Evolutionary conservation across 179 eudicot genomes (phyloP).

Genomic region (Patellifolia procumbens): DNA sequence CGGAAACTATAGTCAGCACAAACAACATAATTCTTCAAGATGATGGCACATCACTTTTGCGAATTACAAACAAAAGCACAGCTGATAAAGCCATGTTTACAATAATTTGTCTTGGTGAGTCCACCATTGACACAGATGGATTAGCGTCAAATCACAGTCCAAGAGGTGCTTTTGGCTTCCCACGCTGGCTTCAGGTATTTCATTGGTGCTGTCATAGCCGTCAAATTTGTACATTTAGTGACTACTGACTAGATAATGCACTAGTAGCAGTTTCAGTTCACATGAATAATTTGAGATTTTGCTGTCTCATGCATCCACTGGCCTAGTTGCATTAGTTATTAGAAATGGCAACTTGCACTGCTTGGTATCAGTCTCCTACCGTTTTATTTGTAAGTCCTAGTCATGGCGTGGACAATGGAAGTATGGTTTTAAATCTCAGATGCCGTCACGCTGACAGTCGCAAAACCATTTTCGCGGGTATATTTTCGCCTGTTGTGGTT

Average conservation of each 20-base stretch:
- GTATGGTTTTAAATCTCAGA: too few relatives aligned
- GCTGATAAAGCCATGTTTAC: constrained; percentile 59
- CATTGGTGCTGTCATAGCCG: constrained; percentile 8
- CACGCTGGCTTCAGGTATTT: constrained; percentile 93
- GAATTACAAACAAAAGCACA: constrained; percentile 76
- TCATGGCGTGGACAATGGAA: neutral
- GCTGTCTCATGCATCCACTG: neutral
- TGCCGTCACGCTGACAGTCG: too few relatives aligned
- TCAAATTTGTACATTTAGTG: neutral
- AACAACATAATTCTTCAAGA: constrained; percentile 91
- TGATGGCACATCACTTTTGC: constrained; percentile 68
- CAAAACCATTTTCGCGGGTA: too few relatives aligned
- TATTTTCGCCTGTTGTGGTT: too few relatives aligned
- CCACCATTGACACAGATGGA: constrained; percentile 62
- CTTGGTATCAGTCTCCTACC: neutral
- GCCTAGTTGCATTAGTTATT: neutral
- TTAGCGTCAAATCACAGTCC: constrained; percentile 67
- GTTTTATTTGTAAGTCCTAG: neutral
- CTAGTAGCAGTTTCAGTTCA: neutral
- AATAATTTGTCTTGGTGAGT: constrained; percentile 78
- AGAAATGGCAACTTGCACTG: neutral
- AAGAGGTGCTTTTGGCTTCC: constrained; percentile 91
- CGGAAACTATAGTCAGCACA: constrained; percentile 84
- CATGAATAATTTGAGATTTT: neutral
- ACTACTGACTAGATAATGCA: neutral